A percentile compares a stretch with the other conserved stretches of the same genome.
Evolutionary conservation across 257 asterid genomes (phyloP).

Genomic region (Solanum pennellii): DNA sequence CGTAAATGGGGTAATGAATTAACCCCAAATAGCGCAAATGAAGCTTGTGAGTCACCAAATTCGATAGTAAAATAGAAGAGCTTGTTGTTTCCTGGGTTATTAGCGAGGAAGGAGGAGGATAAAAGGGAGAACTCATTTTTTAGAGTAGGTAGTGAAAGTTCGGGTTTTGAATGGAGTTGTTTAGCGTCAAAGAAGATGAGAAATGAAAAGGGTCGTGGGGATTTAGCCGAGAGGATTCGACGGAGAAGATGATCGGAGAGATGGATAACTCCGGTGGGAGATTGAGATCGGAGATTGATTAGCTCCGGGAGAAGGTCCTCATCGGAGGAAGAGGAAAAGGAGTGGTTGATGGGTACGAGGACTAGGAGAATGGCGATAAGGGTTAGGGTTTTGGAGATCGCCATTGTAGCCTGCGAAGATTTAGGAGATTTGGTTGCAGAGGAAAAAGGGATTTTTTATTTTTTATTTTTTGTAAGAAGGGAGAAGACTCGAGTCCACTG

Average conservation of each 20-base stretch:
- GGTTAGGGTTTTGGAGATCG: neutral
- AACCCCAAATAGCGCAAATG: slow-evolving; percentile 51
- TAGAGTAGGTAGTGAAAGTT: neutral
- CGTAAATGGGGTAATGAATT: slow-evolving; percentile 76
- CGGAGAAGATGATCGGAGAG: neutral
- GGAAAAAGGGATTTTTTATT: neutral
- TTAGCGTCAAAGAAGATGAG: neutral
- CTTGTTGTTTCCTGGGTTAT: slow-evolving; percentile 20
- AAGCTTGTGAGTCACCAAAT: slow-evolving; percentile 53
- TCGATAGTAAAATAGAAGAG: slow-evolving; percentile 63
- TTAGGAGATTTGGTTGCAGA: neutral
- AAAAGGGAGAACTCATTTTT: slow-evolving; percentile 34
- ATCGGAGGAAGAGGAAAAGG: neutral
- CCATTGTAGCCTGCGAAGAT: neutral
- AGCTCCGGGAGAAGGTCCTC: neutral
- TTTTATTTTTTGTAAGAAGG: neutral
- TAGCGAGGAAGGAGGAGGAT: slow-evolving; percentile 43
- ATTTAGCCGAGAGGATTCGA: neutral
- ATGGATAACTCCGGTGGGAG: neutral
- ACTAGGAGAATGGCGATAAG: neutral
- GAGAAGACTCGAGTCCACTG: neutral
- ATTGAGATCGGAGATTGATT: neutral
- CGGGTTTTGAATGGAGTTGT: neutral
- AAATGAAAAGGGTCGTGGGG: neutral
- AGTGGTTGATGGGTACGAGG: neutral